A percentile compares a stretch with the other conserved stretches of the same genome.
phyloP scores from a whole-genome alignment of 2,329 filamentous ascomycete genomes.

The Ceratocystis colombiana region DNA sequence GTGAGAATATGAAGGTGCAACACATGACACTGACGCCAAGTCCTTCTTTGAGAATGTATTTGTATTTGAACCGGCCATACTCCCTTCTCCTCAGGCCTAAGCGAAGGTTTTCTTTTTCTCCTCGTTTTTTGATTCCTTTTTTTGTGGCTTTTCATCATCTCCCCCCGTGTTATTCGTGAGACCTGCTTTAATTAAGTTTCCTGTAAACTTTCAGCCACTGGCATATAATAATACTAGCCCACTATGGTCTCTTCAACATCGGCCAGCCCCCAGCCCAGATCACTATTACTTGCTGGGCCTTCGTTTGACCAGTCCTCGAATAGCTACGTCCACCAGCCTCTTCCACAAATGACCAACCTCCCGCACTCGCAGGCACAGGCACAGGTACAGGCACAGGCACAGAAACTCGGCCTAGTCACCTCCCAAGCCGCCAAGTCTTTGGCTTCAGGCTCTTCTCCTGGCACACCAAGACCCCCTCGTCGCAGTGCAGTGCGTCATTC shows the following conservation, averaged over 20 bases:
- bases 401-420: not conserved
- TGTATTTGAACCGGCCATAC: not conserved
- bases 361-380: too few relatives aligned
- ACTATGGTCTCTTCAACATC: not conserved
- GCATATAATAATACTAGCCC: not conserved
- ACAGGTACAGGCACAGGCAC: too few relatives aligned
- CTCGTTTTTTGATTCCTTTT: not conserved
- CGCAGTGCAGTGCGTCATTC: constrained; percentile 7
- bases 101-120: not conserved
- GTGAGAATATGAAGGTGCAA: not conserved
- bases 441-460: not conserved
- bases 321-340: not conserved
- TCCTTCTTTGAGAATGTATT: not conserved
- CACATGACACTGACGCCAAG: not conserved
- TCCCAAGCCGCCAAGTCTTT: not conserved
- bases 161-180: not conserved
- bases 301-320: not conserved
- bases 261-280: not conserved
- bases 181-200: not conserved
- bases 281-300: not conserved
- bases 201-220: not conserved
- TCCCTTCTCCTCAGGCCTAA: not conserved
- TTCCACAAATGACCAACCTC: too few relatives aligned
- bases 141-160: not conserved
- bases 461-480: constrained; percentile 2